Evolutionary conservation across 1,139 yeast genomes (phyloP), one percentile per base, ranked within the genome.

Genomic region (Sugiyamaella paludigena): DNA sequence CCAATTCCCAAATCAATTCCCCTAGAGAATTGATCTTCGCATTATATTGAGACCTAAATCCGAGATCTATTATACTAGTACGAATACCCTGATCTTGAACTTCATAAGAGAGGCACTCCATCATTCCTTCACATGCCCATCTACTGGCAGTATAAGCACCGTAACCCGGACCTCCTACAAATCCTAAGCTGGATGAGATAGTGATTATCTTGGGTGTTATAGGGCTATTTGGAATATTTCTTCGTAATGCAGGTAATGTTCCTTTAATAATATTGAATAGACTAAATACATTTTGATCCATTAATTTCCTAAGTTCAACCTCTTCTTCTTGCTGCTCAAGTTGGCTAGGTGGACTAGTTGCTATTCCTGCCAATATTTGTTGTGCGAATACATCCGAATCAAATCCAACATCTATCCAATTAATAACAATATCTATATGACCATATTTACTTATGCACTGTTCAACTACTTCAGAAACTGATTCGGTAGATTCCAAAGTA

Each of bases 91-190:
- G 39, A 7, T 48, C 53, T 9, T 38, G 40, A 16, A 46, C 39
- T 34, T 53, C 58, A 34, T 36, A 46, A 19, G 37, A 49, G 33
- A 53, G 43, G 7, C 58, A 47, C 28, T 54, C 58, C 47, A 58
- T 35, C 34, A 58, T 41, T 9, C 62, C 63, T 31, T 57, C 62
- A n/a, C 53, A 44, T 1, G 60, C 63, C 47, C 58, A 51, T 11
- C 58, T 51, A 4, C 52, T 45, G 0, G 61, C 56, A n/a, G 54
- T 48, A 15, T 55, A 52, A 7, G 51, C 50, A 36, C 48, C 49
- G 15, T 35, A 30, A 3, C 54, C 57, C 0, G 62, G 62, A 5
- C 55, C 54, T 9, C 58, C 61, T 19, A 52, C 49, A 16, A 52
- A 40, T 16, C 56, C 59, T 31, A 56, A 36, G 7, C 54, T 46